These are phyloP conservation scores for Umbelopsis vinacea DNA, from an alignment of 192 early-diverging fungal species.

Conservation along the genomic window DNA sequence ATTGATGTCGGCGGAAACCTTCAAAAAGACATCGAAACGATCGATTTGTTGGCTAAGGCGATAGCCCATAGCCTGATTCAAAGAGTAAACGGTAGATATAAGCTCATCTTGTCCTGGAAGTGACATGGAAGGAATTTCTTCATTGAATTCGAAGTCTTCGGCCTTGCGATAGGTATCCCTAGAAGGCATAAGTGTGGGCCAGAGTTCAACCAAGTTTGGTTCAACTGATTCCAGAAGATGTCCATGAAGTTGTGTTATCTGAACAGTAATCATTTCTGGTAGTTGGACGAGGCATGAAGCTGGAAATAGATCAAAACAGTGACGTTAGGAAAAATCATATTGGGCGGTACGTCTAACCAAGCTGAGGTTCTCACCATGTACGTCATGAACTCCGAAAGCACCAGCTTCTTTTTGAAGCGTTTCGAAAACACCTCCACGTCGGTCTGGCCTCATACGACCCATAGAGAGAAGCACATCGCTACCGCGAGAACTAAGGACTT, in stretches of 20 bases:
- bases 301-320: background rate
- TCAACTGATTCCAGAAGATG: constrained; percentile 7
- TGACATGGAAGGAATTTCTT: background rate
- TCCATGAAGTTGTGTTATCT: background rate
- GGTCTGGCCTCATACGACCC: constrained; percentile 11
- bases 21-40: background rate
- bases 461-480: constrained; percentile 6
- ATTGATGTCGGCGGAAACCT: background rate
- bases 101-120: constrained; percentile 5
- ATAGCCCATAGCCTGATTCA: constrained; percentile 15
- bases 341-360: background rate
- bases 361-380: background rate
- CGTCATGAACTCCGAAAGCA: constrained; percentile 3
- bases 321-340: background rate
- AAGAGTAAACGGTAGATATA: constrained; percentile 2
- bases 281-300: constrained; percentile 13
- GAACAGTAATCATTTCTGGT: background rate
- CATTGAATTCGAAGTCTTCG: background rate
- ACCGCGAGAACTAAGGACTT: constrained; percentile 14
- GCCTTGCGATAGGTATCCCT: background rate
- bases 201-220: background rate
- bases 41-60: constrained; percentile 7
- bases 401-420: constrained; percentile 15
- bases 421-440: constrained; percentile 15
- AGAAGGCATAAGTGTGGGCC: background rate